These are phyloP conservation scores for Trypanosoma scelopori DNA, from an alignment of 208 protist species.

Conservation along the genomic window DNA sequence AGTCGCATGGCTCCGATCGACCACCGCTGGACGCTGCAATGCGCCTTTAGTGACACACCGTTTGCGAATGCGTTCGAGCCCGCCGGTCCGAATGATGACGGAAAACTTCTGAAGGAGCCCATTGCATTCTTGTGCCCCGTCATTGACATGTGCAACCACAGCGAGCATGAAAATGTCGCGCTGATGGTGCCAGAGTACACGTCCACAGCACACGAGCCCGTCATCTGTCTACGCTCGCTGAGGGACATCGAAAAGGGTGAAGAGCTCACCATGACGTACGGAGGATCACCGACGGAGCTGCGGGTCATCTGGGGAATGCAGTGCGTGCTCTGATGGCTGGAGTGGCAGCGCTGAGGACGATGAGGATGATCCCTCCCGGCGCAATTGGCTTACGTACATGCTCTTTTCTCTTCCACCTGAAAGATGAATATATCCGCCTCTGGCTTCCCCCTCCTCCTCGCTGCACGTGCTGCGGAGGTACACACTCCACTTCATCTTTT, in stretches of 20 bases:
- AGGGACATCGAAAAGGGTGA: constrained; percentile 67
- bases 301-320: constrained; percentile 82
- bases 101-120: constrained; percentile 53
- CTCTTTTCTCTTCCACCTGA: too few relatives aligned
- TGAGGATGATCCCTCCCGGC: neutral
- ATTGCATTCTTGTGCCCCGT: constrained; percentile 80
- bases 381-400: too few relatives aligned
- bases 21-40: constrained; percentile 50
- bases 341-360: neutral
- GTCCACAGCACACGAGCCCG: constrained; percentile 34
- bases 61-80: constrained; percentile 42
- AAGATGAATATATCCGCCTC: neutral
- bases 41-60: constrained; percentile 58
- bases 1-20: constrained; percentile 84
- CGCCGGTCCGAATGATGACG: constrained; percentile 14
- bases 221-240: constrained; percentile 72
- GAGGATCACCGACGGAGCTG: constrained; percentile 51
- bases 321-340: constrained; percentile 32
- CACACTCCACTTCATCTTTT: too few relatives aligned
- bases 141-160: constrained; percentile 89
- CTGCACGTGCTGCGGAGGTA: too few relatives aligned
- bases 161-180: constrained; percentile 76
- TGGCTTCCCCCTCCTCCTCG: neutral
- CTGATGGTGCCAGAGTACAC: constrained; percentile 64
- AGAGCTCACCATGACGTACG: constrained; percentile 85